phyloP scores from a whole-genome alignment of 164 flowering plant genomes.

The Tinospora cordifolia region DNA sequence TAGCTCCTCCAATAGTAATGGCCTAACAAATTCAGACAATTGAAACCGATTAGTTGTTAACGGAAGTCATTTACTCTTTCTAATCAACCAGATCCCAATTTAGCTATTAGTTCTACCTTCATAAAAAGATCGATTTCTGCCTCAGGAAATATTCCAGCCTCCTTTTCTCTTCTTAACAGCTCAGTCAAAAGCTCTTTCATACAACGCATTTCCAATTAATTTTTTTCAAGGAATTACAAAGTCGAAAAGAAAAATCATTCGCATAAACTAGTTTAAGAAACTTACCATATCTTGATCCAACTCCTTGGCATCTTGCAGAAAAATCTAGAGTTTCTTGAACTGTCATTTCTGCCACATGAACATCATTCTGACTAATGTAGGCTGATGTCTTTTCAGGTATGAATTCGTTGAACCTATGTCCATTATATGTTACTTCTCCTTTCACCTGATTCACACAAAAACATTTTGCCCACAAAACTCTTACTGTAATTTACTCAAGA shows the following conservation, averaged over 20 bases:
- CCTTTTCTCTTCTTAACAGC: slow-evolving; percentile 80
- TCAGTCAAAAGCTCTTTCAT: slow-evolving; percentile 61
- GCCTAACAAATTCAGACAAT: slow-evolving; percentile 33
- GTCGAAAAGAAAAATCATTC: too few relatives aligned
- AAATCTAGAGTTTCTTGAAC: slow-evolving; percentile 92
- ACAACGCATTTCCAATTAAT: neutral
- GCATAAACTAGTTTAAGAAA: too few relatives aligned
- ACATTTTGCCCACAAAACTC: neutral
- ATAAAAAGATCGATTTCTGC: slow-evolving; percentile 88
- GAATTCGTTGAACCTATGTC: slow-evolving; percentile 58
- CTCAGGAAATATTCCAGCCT: slow-evolving; percentile 67
- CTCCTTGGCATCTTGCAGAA: slow-evolving; percentile 86
- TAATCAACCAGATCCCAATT: too few relatives aligned
- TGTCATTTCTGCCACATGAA: slow-evolving; percentile 77
- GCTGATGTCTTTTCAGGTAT: slow-evolving; percentile 75
- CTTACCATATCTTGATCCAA: slow-evolving; percentile 77
- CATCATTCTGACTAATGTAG: slow-evolving; percentile 84
- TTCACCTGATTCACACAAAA: slow-evolving; percentile 32
- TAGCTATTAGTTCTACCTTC: too few relatives aligned
- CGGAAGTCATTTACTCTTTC: neutral
- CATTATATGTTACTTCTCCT: slow-evolving; percentile 71
- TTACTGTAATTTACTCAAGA: neutral
- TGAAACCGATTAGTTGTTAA: neutral
- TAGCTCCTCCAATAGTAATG: slow-evolving; percentile 61
- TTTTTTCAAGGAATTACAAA: too few relatives aligned